Evolutionary conservation across 495 filamentous ascomycete genomes (phyloP).

Genomic region (Staphylotrichum tortipilum): DNA sequence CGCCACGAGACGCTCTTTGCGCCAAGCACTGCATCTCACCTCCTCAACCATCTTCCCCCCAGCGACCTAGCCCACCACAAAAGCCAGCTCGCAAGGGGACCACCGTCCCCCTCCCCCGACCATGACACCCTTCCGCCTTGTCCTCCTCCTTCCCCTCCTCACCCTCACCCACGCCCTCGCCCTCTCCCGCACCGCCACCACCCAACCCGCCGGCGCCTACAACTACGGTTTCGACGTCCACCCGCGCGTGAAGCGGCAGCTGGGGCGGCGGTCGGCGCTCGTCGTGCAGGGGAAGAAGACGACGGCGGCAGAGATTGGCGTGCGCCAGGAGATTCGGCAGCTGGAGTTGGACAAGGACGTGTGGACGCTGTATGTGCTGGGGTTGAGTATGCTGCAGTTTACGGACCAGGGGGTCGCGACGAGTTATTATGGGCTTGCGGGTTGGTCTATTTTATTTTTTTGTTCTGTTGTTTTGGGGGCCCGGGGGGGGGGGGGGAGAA

Average conservation of each 20-base stretch:
- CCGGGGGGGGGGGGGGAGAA: too few relatives aligned
- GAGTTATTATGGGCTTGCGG: slow-evolving; percentile 52
- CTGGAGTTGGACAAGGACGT: slow-evolving; percentile 47
- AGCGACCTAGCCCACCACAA: too few relatives aligned
- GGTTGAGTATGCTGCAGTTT: slow-evolving; percentile 45
- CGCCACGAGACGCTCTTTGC: too few relatives aligned
- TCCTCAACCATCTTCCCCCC: too few relatives aligned
- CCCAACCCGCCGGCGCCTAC: slow-evolving; percentile 26
- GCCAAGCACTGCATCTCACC: too few relatives aligned
- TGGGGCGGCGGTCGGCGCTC: slow-evolving; percentile 3
- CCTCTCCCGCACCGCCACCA: slow-evolving; percentile 17
- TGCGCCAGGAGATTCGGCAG: slow-evolving; percentile 45
- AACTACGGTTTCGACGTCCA: slow-evolving; percentile 34
- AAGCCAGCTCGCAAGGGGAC: background rate
- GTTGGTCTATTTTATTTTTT: slow-evolving; percentile 3
- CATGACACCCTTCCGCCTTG: slow-evolving; percentile 8
- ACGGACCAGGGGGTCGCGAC: slow-evolving; percentile 43
- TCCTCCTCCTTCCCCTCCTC: slow-evolving; percentile 2
- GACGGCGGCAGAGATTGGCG: slow-evolving; percentile 6
- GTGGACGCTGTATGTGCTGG: slow-evolving; percentile 54
- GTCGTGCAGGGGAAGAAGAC: slow-evolving; percentile 14
- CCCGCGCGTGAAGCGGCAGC: slow-evolving; percentile 18
- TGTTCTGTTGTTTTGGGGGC: background rate
- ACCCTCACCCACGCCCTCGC: background rate
- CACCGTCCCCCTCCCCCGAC: background rate